These are phyloP conservation scores for Streptanthus diversifolius DNA, from an alignment of 345 rosid genomes.

Conservation along the genomic window DNA sequence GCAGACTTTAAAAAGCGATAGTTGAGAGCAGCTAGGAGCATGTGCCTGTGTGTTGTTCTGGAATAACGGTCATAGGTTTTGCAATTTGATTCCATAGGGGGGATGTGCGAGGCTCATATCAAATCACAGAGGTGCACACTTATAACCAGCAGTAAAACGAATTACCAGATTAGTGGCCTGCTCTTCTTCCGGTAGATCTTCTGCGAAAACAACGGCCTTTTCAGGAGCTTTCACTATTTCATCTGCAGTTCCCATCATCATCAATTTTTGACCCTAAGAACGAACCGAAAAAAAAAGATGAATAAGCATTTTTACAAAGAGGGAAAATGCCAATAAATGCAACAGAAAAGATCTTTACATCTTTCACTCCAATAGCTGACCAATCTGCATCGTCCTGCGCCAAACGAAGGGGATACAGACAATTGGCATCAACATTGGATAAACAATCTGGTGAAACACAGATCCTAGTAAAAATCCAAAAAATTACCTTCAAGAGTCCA, in stretches of 20 bases:
- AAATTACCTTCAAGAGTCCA: conserved; percentile 73
- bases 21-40: not conserved
- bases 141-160: not conserved
- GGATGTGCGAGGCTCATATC: not conserved
- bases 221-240: conserved; percentile 95
- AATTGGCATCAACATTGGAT: not conserved
- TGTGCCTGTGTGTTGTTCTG: not conserved
- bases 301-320: not conserved
- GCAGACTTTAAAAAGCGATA: not conserved
- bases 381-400: conserved; percentile 93
- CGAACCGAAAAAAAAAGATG: not conserved
- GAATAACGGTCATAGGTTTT: not conserved
- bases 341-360: conserved; percentile 37
- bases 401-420: not conserved
- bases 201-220: conserved; percentile 84
- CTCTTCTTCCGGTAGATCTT: conserved; percentile 97
- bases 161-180: conserved; percentile 66
- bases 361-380: conserved; percentile 73
- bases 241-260: conserved; percentile 99
- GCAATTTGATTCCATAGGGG: not conserved
- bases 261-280: conserved; percentile 84
- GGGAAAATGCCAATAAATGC: not conserved
- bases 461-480: not conserved
- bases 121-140: not conserved
- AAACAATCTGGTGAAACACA: conserved; percentile 1